Conservation (phyloP, 2,329 filamentous ascomycete species). For the Calonectria montana region DNA sequence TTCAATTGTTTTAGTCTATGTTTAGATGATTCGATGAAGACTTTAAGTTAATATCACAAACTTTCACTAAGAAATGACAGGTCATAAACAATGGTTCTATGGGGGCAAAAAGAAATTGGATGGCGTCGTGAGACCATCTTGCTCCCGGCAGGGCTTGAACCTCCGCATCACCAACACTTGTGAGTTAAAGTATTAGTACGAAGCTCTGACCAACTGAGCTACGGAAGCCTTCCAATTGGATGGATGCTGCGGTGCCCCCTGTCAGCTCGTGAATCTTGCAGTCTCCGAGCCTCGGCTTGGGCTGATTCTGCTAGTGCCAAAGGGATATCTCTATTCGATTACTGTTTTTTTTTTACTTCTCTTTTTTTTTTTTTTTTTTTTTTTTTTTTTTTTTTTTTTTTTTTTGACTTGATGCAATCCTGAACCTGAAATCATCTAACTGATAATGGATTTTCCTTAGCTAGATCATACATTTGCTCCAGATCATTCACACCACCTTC, state of each 20-base stretch:
- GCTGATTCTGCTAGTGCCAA: not conserved
- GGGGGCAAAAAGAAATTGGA: not conserved
- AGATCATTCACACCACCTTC: no score
- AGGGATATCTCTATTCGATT: no score
- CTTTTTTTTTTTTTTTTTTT: no score
- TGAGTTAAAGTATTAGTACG: not conserved
- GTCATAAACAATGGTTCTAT: not conserved
- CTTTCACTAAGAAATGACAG: not conserved
- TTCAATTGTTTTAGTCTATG: no score
- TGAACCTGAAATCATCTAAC: no score
- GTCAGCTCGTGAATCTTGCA: not conserved
- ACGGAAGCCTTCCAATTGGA: slow-evolving; percentile 4
- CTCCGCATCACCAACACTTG: slow-evolving; percentile 6
- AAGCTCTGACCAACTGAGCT: slow-evolving; percentile 10
- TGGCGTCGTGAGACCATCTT: not conserved
- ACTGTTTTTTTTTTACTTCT: no score
- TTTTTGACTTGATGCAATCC: no score
- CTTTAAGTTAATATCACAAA: not conserved
- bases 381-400: no score
- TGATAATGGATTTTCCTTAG: no score
- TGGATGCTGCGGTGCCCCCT: no score
- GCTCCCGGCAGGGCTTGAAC: slow-evolving; percentile 9
- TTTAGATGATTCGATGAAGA: not conserved
- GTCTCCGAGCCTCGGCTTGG: not conserved
- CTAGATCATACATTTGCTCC: no score